Evolutionary conservation across 208 protist species (phyloP), one percentile per base, ranked within the genome.

Genomic region (Leishmania tropica): DNA sequence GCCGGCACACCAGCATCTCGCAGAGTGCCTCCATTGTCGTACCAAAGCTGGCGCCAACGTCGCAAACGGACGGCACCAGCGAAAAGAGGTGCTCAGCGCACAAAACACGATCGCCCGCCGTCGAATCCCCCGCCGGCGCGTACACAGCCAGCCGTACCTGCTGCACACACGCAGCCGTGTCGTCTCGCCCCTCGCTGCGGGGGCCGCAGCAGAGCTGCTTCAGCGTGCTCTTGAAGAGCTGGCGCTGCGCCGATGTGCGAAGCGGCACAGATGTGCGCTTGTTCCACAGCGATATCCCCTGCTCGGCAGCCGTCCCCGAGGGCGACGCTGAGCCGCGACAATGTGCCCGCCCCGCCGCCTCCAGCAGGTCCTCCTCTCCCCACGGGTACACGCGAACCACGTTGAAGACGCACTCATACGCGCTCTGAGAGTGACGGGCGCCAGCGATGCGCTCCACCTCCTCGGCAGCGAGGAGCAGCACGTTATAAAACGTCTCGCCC

Each of bases 121-220:
- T 56, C n/a, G 51, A 58, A 17, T 31, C 68, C 31, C 51, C 10
- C 42, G 42, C 13, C 28, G 53, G 24, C 7, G 78, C 28, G 78
- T 81, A 81, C 54, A 81, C 78, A 45, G 78, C 78, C 54, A 81
- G 45, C 78, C 71, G 68, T 48, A 81, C 78, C 78, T 76, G 78
- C 45, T 21, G 42, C 78, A 81, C 78, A 37, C 78, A 81, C 71
- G 42, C 58, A n/a, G 68, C 37, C 7, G 68, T 48, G 54, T 42
- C 56, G 28, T 72, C n/a, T 15, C 56, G 78, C 53, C 68, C 68
- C 62, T 68, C 56, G 58, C 47, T 19, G 28, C 24, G 10, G 51
- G 42, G 56, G n/a, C 42, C 19, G 42, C 35, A 1, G 72, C 48
- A 58, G n/a, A 76, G 48, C n/a, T 42, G 8, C 45, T 42, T 17